Base-by-base conservation (phyloP, 78 protist genomes). In the Planoprotostelium fungivorum region DNA sequence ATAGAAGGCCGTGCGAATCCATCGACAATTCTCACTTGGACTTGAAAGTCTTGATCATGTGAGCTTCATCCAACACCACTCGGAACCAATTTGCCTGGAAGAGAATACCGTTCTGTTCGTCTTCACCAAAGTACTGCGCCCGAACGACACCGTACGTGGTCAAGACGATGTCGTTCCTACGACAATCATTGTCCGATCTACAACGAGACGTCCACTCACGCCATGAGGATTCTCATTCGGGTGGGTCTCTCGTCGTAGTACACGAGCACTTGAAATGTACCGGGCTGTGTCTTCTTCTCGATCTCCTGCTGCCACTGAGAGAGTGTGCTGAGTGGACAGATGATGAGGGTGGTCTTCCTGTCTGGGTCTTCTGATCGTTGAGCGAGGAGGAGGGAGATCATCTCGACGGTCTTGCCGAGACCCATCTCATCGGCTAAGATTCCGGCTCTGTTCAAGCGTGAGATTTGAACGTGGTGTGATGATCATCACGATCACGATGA, bases 11-110 rank as follows among this genome's bases (percentile, higher is more conserved):
- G n/a, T n/a, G n/a, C n/a, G n/a, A n/a, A n/a, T n/a, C n/a, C n/a
- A n/a, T n/a, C n/a, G n/a, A n/a, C n/a, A n/a, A n/a, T n/a, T n/a
- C 73, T 29, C 96, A 87, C 91, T 93, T 85, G 29, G 97, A 87
- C 83, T 87, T 51, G 73, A 88, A 94, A 96, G 98, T 90, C 88
- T 94, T 94, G 86, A 96, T 92, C 29, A 87, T 73, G 87, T 96
- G 97, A 5, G 94, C 97, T 84, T 96, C 97, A 86, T 96, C 97
- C 28, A 94, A 88, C 31, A 94, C 95, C 28, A 96, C 87, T 37
- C 97, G 83, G 39, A 87, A 86, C 97, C 97, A 95, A 35, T 35
- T 38, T 34, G 86, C 88, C 1, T n/a, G 36, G 16, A 85, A 16
- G n/a, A 94, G 35, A 0, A 86, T 87, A n/a, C 86, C 34, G 0